phyloP scores from a whole-genome alignment of 2,329 filamentous ascomycete genomes.

The Helotiales sp. region DNA sequence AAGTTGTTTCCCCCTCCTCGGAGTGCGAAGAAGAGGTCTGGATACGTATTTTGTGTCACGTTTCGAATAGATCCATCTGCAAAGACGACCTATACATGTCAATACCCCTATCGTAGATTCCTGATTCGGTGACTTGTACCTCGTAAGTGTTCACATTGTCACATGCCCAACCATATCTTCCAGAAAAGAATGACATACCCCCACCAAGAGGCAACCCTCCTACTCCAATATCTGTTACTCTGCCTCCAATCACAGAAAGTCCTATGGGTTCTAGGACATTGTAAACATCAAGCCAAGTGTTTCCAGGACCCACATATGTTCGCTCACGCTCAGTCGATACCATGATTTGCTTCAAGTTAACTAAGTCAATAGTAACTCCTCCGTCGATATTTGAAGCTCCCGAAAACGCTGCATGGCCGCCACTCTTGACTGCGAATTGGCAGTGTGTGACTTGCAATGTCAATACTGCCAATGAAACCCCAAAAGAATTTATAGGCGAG shows the following conservation, averaged over 20 bases:
- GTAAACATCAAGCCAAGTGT: slow-evolving; percentile 42
- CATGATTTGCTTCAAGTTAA: slow-evolving; percentile 28
- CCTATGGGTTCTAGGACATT: slow-evolving; percentile 33
- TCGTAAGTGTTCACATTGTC: slow-evolving; percentile 47
- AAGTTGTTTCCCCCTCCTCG: slow-evolving; percentile 38
- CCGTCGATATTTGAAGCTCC: slow-evolving; percentile 51
- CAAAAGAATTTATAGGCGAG: slow-evolving; percentile 16
- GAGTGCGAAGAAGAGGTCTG: slow-evolving; percentile 36
- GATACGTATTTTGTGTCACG: slow-evolving; percentile 41
- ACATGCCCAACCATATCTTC: slow-evolving; percentile 47
- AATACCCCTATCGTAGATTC: neutral
- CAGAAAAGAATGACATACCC: slow-evolving; percentile 26
- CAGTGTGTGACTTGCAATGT: slow-evolving; percentile 15
- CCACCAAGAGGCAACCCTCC: slow-evolving; percentile 26
- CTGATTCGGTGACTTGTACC: too few species aligned
- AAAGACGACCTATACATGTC: slow-evolving; percentile 29
- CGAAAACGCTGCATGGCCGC: slow-evolving; percentile 34
- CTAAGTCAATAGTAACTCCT: slow-evolving; percentile 51
- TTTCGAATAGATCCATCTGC: slow-evolving; percentile 34
- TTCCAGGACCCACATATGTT: slow-evolving; percentile 39
- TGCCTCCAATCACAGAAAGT: slow-evolving; percentile 40
- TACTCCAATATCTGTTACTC: slow-evolving; percentile 30
- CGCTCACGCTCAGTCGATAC: slow-evolving; percentile 29
- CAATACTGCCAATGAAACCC: slow-evolving; percentile 23
- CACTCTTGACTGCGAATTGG: slow-evolving; percentile 28